A percentile compares a stretch with the other conserved stretches of the same genome.
Evolutionary conservation across 2,329 filamentous ascomycete genomes (phyloP).

Genomic region (Penicillium sp.): DNA sequence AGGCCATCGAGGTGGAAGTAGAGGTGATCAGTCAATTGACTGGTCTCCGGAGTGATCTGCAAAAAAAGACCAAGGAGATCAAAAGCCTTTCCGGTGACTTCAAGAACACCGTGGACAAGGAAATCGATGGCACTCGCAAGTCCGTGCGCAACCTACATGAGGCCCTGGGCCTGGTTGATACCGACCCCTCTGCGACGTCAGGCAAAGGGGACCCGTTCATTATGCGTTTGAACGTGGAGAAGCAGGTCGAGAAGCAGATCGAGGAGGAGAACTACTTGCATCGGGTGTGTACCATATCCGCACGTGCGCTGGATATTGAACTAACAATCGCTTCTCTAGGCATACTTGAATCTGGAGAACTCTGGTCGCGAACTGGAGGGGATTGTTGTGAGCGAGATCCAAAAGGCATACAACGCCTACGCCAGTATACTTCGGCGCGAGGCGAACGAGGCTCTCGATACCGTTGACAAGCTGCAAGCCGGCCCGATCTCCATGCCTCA

Average conservation of each 20-base stretch:
- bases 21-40: conserved; percentile 88
- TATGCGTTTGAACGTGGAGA: conserved; percentile 79
- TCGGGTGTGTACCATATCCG: conserved; percentile 59
- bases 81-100: conserved; percentile 91
- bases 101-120: conserved; percentile 94
- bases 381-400: conserved; percentile 95
- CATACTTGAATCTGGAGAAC: conserved; percentile 89
- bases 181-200: conserved; percentile 71
- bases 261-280: conserved; percentile 98
- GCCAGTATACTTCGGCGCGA: conserved; percentile 89
- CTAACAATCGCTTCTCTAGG: conserved; percentile 53
- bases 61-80: conserved; percentile 98
- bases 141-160: conserved; percentile 82
- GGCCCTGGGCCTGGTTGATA: conserved; percentile 73
- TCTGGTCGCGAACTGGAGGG: conserved; percentile 94
- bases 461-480: conserved; percentile 76
- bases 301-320: conserved; percentile 12
- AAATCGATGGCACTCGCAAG: conserved; percentile 81
- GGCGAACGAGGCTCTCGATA: conserved; percentile 75
- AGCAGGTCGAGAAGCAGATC: conserved; percentile 87
- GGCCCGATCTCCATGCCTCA: conserved; percentile 92
- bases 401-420: conserved; percentile 95
- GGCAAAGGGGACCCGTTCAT: conserved; percentile 94
- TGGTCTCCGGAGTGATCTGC: conserved; percentile 81
- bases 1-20: conserved; percentile 84